These are phyloP conservation scores for Sporothrix globosa DNA, from an alignment of 2,329 filamentous ascomycete genomes.

Conservation along the genomic window DNA sequence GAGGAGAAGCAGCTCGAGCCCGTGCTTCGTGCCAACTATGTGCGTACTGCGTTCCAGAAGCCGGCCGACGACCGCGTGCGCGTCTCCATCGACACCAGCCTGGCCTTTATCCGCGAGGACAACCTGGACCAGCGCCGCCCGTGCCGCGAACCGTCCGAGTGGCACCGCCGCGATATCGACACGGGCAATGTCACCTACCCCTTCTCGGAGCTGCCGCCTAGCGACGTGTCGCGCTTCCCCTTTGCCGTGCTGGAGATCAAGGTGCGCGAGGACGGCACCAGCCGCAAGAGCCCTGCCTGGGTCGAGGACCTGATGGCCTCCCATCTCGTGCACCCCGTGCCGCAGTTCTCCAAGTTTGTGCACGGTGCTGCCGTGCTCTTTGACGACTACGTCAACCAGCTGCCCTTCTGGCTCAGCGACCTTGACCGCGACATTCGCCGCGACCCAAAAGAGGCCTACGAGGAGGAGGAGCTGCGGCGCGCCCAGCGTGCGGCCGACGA, in stretches of 20 bases:
- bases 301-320: conserved; percentile 89
- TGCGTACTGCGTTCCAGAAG: conserved; percentile 93
- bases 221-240: conserved; percentile 88
- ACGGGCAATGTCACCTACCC: conserved; percentile 80
- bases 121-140: conserved; percentile 80
- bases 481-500: conserved; percentile 83
- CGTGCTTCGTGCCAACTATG: conserved; percentile 88
- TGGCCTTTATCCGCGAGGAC: conserved; percentile 82
- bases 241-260: conserved; percentile 93
- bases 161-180: conserved; percentile 93
- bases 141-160: conserved; percentile 82
- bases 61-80: conserved; percentile 87
- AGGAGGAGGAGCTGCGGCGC: conserved; percentile 84
- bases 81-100: conserved; percentile 88
- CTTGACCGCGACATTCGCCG: conserved; percentile 92
- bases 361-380: conserved; percentile 91
- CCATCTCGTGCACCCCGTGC: conserved; percentile 86
- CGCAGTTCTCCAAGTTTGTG: conserved; percentile 94
- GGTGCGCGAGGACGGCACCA: conserved; percentile 63
- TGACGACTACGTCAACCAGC: conserved; percentile 92
- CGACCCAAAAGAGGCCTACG: conserved; percentile 86
- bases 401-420: conserved; percentile 94
- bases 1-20: conserved; percentile 77
- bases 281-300: conserved; percentile 76
- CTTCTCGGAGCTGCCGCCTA: conserved; percentile 83